Evolutionary conservation across 1,284 basidiomycete species (phyloP).

Genomic region (Wallemia ichthyophaga): DNA sequence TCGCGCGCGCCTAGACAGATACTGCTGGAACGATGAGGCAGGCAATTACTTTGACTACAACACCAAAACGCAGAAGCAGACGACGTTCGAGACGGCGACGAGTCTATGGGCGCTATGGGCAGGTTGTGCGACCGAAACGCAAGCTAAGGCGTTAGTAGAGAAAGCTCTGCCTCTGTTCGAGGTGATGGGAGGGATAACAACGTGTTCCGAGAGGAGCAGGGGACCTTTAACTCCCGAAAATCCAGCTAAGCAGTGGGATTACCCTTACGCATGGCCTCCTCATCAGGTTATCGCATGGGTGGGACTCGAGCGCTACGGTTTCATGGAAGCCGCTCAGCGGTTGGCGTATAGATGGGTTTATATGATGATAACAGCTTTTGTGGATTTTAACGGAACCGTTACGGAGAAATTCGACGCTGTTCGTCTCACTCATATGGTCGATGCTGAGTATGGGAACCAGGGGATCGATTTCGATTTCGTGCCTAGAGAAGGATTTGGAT

Average conservation of each 20-base stretch:
- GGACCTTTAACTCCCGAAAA: constrained; percentile 80
- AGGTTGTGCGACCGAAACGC: constrained; percentile 77
- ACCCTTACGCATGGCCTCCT: constrained; percentile 42
- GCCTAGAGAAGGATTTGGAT: constrained; percentile 84
- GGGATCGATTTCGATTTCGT: constrained; percentile 91
- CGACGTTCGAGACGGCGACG: constrained; percentile 79
- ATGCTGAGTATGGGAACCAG: constrained; percentile 96
- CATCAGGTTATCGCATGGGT: constrained; percentile 96
- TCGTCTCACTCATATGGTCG: constrained; percentile 59
- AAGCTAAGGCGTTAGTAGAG: constrained; percentile 72
- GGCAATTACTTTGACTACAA: constrained; percentile 91
- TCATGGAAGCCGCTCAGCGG: constrained; percentile 69
- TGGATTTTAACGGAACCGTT: constrained; percentile 88
- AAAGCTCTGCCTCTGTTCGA: constrained; percentile 81
- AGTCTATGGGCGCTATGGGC: constrained; percentile 93
- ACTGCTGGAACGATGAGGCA: constrained; percentile 89
- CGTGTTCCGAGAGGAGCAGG: constrained; percentile 84
- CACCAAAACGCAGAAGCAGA: constrained; percentile 62
- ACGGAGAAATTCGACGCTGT: constrained; percentile 45
- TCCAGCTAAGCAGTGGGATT: constrained; percentile 91
- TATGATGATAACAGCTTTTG: constrained; percentile 82
- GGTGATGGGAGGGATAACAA: constrained; percentile 77
- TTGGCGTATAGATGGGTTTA: constrained; percentile 87
- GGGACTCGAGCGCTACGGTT: constrained; percentile 81
- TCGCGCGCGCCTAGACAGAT: constrained; percentile 60